phyloP scores from a whole-genome alignment of 805 yeast species.

The Suhomyces faveliae region DNA sequence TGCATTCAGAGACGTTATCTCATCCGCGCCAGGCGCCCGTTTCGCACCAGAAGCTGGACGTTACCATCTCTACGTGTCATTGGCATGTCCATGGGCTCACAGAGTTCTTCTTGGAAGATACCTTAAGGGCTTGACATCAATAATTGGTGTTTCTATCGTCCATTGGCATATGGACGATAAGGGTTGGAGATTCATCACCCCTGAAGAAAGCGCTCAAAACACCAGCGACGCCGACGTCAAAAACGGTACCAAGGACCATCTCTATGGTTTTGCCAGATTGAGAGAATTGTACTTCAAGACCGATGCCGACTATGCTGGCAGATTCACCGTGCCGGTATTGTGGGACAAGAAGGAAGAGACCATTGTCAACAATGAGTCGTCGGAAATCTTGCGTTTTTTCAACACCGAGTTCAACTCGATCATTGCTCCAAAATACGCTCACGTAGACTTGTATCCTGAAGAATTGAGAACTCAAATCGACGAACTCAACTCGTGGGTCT shows the following conservation, averaged over 20 bases:
- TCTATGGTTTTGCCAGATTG: constrained; percentile 58
- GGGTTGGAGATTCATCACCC: constrained; percentile 82
- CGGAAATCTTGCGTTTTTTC: constrained; percentile 84
- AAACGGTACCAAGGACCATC: constrained; percentile 39
- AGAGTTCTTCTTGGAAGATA: constrained; percentile 71
- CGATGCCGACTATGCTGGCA: constrained; percentile 70
- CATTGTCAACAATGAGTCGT: constrained; percentile 87
- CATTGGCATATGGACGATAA: constrained; percentile 86
- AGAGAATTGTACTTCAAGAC: constrained; percentile 74
- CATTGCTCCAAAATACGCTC: constrained; percentile 46
- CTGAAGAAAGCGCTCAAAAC: constrained; percentile 43
- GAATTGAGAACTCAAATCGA: constrained; percentile 59
- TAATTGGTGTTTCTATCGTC: constrained; percentile 72
- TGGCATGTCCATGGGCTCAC: constrained; percentile 97
- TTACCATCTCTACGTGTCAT: constrained; percentile 83
- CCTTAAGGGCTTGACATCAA: constrained; percentile 63
- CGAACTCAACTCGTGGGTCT: constrained; percentile 76
- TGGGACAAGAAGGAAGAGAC: constrained; percentile 85
- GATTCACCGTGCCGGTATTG: constrained; percentile 89
- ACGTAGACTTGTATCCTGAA: constrained; percentile 63
- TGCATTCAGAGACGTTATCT: constrained; percentile 63
- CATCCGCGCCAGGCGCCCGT: constrained; percentile 54
- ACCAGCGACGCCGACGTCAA: constrained; percentile 53
- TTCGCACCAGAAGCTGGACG: constrained; percentile 76
- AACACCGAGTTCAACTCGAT: constrained; percentile 70